Evolutionary conservation across 2,329 filamentous ascomycete species (phyloP).

Genomic region (Aspergillus chevalieri): DNA sequence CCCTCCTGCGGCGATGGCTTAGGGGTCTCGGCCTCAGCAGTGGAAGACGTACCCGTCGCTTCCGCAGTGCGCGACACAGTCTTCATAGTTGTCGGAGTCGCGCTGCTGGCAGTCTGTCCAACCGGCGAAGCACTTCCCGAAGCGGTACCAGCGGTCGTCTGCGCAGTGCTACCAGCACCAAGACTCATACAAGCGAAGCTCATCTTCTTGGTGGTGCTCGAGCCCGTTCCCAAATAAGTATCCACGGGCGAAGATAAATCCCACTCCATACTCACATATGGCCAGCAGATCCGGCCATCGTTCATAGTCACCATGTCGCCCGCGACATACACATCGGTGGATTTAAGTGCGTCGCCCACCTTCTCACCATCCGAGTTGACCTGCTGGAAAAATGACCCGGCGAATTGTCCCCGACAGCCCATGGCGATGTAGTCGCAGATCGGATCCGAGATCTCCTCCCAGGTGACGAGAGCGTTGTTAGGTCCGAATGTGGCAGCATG

Average conservation of each 20-base stretch:
- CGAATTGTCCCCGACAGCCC: slow-evolving; percentile 54
- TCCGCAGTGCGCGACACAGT: not conserved
- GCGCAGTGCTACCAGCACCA: not conserved
- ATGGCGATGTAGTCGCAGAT: slow-evolving; percentile 53
- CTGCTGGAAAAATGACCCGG: slow-evolving; percentile 55
- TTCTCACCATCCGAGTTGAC: slow-evolving; percentile 48
- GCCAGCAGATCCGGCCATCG: slow-evolving; percentile 53
- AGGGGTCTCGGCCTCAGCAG: not conserved
- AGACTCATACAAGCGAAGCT: slow-evolving; percentile 22
- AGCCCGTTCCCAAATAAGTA: not conserved
- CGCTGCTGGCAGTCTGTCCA: not conserved
- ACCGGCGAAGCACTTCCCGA: not conserved
- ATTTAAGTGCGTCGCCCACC: slow-evolving; percentile 46
- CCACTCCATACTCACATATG: slow-evolving; percentile 38
- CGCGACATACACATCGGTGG: slow-evolving; percentile 52
- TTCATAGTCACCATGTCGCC: slow-evolving; percentile 57
- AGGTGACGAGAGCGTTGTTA: slow-evolving; percentile 50
- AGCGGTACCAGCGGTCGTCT: not conserved
- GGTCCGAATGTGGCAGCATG: slow-evolving; percentile 52
- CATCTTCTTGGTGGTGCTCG: slow-evolving; percentile 16
- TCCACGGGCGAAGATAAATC: slow-evolving; percentile 32
- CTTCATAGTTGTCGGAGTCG: not conserved
- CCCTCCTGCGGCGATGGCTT: not conserved
- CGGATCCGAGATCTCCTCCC: slow-evolving; percentile 56
- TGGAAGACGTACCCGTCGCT: not conserved